Evolutionary conservation across 2,329 filamentous ascomycete genomes (phyloP).

Genomic region (Colletotrichum gloeosporioides): DNA sequence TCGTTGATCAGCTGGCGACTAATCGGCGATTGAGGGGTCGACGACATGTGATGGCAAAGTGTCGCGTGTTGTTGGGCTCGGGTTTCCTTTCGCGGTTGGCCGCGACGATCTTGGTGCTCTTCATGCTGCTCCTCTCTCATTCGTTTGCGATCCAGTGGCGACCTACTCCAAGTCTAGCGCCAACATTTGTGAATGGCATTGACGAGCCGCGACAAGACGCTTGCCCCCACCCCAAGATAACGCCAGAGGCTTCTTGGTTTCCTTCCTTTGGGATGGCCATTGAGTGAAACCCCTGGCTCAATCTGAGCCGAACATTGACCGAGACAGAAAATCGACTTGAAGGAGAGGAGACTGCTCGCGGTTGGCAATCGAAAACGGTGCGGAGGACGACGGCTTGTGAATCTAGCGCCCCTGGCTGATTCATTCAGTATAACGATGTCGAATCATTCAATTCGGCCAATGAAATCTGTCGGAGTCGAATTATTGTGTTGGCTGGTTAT

Average conservation of each 20-base stretch:
- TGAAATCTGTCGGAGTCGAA: neutral
- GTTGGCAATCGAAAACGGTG: neutral
- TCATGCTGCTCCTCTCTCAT: neutral
- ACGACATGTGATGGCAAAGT: neutral
- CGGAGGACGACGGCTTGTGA: neutral
- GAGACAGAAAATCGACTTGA: neutral
- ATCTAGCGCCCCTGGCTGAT: neutral
- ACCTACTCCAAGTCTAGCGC: neutral
- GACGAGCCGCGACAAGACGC: neutral
- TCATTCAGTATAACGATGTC: neutral
- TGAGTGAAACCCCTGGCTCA: neutral
- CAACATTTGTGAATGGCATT: neutral
- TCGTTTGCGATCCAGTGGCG: neutral
- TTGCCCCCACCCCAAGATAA: neutral
- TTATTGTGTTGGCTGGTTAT: neutral
- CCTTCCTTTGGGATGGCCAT: neutral
- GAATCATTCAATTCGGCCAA: neutral
- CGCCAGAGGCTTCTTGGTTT: neutral
- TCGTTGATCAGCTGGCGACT: neutral
- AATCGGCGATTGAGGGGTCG: neutral
- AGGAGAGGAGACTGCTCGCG: neutral
- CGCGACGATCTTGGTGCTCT: neutral
- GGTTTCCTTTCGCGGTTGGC: neutral
- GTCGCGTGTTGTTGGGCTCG: neutral
- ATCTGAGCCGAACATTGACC: neutral